Percentiles rank a stretch among this genome's conserved stretches.
Evolutionary conservation across 2,329 filamentous ascomycete genomes (phyloP).

Genomic region (Ceratocystiopsis sp.): DNA sequence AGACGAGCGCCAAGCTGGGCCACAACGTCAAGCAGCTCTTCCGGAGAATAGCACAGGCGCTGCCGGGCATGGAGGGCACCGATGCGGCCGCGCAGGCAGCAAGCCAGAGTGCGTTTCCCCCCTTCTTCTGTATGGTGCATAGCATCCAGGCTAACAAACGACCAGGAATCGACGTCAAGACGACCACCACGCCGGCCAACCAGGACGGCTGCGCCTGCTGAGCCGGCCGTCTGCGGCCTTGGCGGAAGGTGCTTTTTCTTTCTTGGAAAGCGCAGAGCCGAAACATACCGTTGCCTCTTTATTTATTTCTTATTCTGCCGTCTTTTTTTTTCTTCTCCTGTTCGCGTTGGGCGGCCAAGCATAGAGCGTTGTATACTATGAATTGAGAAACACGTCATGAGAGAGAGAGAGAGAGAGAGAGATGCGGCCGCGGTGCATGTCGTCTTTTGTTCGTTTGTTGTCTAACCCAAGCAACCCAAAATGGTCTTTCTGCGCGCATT

Average conservation of each 20-base stretch:
- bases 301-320: too few relatives aligned
- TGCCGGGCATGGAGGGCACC: conserved; percentile 93
- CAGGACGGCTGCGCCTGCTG: conserved; percentile 62
- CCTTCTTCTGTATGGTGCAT: background rate
- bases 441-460: too few relatives aligned
- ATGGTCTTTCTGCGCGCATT: too few relatives aligned
- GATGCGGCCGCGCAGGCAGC: conserved; percentile 56
- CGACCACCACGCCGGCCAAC: conserved; percentile 49
- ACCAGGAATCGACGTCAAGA: conserved; percentile 84
- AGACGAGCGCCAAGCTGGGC: conserved; percentile 93
- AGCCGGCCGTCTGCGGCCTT: background rate
- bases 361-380: conserved; percentile 7
- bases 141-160: conserved; percentile 11
- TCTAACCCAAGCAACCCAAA: too few relatives aligned
- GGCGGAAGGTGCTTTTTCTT: too few relatives aligned
- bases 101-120: conserved; percentile 47
- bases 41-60: conserved; percentile 91
- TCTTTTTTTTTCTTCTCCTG: background rate
- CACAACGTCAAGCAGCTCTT: conserved; percentile 98
- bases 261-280: background rate
- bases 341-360: background rate
- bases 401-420: background rate
- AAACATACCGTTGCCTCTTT: background rate
- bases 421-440: too few relatives aligned
- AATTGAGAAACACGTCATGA: background rate